phyloP scores from a whole-genome alignment of 2,329 filamentous ascomycete genomes.

The Nemania sp. region DNA sequence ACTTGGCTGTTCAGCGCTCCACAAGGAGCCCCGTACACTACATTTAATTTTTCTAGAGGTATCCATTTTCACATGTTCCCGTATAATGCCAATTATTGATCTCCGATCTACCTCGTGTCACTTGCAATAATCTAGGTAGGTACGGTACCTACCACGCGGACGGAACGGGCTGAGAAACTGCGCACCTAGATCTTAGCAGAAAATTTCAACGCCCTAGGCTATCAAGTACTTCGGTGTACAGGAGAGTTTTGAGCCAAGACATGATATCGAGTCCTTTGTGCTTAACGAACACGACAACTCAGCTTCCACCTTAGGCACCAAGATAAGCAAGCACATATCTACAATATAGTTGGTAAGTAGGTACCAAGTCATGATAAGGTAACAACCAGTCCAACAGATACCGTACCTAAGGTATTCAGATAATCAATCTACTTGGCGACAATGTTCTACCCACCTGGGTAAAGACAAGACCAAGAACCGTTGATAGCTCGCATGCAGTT shows the following conservation, averaged over 20 bases:
- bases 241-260: too few relatives aligned
- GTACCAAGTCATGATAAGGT: neutral
- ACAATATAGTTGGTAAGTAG: too few relatives aligned
- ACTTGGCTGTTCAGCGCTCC: neutral
- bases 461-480: too few relatives aligned
- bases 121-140: neutral
- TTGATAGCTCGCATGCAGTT: constrained; percentile 2
- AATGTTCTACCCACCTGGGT: too few relatives aligned
- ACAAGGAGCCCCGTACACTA: neutral
- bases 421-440: too few relatives aligned
- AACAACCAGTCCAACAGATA: too few relatives aligned
- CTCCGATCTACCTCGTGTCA: neutral
- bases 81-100: neutral
- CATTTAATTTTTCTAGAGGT: neutral
- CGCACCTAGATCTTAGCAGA: neutral
- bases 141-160: too few relatives aligned
- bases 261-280: neutral
- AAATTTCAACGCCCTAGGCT: neutral
- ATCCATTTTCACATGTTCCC: constrained; percentile 25
- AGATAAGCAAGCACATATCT: too few relatives aligned
- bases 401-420: too few relatives aligned
- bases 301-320: too few relatives aligned
- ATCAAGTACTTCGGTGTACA: too few relatives aligned
- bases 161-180: neutral
- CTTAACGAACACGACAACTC: neutral